Evolutionary conservation across 139 green algal genomes (phyloP).

Genomic region (Astrephomene gubernaculifera): DNA sequence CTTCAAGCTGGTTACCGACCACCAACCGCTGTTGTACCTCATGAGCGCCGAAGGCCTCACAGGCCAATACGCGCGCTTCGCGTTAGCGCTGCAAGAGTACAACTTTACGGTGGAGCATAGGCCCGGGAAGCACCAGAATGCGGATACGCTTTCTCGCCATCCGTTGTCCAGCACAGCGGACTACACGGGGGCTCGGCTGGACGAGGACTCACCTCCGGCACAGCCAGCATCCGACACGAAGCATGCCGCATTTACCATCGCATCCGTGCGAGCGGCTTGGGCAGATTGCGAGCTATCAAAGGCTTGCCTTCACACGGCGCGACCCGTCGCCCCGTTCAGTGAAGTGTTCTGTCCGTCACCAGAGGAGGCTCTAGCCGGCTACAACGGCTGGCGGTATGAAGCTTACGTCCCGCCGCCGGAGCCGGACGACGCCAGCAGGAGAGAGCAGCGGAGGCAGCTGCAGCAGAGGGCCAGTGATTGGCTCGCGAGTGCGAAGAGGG

Average conservation of each 20-base stretch:
- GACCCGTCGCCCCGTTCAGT: neutral
- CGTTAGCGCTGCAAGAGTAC: slow-evolving; percentile 33
- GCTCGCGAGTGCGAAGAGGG: too few relatives aligned
- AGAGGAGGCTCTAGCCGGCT: neutral
- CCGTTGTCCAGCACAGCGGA: neutral
- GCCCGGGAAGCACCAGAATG: slow-evolving; percentile 2
- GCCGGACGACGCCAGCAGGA: too few relatives aligned
- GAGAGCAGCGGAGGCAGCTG: too few relatives aligned
- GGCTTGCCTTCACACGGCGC: neutral
- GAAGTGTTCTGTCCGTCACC: neutral
- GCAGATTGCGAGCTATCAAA: neutral
- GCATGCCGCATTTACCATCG: too few relatives aligned
- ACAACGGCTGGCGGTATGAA: neutral
- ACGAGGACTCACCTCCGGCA: too few relatives aligned
- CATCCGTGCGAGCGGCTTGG: neutral
- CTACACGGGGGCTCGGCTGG: neutral
- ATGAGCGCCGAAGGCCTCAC: too few relatives aligned
- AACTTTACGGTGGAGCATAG: neutral
- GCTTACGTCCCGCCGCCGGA: neutral
- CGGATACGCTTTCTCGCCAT: neutral
- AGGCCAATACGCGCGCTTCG: slow-evolving; percentile 38
- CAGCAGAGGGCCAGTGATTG: too few relatives aligned
- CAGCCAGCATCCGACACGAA: too few relatives aligned
- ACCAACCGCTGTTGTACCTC: too few relatives aligned
- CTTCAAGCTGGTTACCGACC: too few relatives aligned